Conservation (phyloP, 2,329 filamentous ascomycete species). For the Fusarium udum region DNA sequence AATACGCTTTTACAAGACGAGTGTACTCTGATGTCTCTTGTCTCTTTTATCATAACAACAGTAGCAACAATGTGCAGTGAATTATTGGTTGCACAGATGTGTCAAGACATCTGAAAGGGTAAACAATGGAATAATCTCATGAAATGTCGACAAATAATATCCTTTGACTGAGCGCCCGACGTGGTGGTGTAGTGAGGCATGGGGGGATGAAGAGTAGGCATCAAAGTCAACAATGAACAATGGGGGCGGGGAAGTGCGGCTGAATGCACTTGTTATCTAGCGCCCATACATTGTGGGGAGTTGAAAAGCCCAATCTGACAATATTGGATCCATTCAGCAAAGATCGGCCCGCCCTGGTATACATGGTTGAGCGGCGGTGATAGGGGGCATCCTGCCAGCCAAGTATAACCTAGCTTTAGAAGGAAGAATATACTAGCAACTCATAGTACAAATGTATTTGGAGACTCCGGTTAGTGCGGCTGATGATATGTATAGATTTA, state of each 20-base stretch:
- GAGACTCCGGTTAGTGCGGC: too few species aligned
- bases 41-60: fast-evolving
- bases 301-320: neutral
- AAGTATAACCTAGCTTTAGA: too few species aligned
- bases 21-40: neutral
- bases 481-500: too few species aligned
- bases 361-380: neutral
- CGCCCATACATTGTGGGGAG: neutral
- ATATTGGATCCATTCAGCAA: neutral
- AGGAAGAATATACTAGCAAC: too few species aligned
- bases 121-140: too few species aligned
- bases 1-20: too few species aligned
- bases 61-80: too few species aligned
- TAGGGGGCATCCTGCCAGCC: too few species aligned
- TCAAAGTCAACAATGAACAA: fast-evolving
- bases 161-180: too few species aligned
- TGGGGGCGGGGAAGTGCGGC: neutral
- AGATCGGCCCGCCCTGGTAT: neutral
- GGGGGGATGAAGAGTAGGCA: neutral
- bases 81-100: neutral
- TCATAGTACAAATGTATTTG: fast-evolving
- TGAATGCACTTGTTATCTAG: neutral
- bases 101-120: neutral
- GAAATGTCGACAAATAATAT: neutral
- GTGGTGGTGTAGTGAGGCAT: too few species aligned